Evolutionary conservation across 257 asterid species (phyloP).

Genomic region (Solanum etuberosum): DNA sequence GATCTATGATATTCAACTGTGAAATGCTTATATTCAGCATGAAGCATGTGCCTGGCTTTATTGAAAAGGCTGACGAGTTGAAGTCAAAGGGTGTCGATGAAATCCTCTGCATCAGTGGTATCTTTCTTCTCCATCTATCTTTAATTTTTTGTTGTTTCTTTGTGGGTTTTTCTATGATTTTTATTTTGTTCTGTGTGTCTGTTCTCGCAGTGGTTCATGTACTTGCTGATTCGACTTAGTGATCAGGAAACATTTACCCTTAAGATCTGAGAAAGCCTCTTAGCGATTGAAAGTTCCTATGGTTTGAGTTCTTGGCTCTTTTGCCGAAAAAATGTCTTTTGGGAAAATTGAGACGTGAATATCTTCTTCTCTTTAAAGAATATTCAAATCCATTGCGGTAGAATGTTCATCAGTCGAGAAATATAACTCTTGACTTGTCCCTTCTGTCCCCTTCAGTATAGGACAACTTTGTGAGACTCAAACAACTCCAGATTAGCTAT

Average conservation of each 20-base stretch:
- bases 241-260: not conserved
- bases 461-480: too few species aligned
- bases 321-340: not conserved
- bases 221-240: not conserved
- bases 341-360: not conserved
- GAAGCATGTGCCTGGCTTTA: constrained; percentile 91
- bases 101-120: constrained; percentile 59
- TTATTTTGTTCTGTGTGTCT: not conserved
- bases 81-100: constrained; percentile 74
- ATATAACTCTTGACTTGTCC: too few species aligned
- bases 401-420: too few species aligned
- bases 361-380: too few species aligned
- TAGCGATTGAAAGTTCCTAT: not conserved
- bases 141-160: not conserved
- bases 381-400: too few species aligned
- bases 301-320: not conserved
- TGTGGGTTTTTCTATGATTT: not conserved
- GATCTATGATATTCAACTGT: not conserved
- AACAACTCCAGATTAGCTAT: too few species aligned
- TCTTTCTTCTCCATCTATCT: not conserved
- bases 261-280: not conserved
- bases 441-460: too few species aligned
- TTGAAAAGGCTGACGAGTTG: constrained; percentile 72
- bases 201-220: not conserved
- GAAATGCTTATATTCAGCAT: constrained; percentile 23